Evolutionary conservation across 2,329 filamentous ascomycete genomes (phyloP), one percentile per base, ranked within the genome.

Genomic region (Calonectria pauciramosa): DNA sequence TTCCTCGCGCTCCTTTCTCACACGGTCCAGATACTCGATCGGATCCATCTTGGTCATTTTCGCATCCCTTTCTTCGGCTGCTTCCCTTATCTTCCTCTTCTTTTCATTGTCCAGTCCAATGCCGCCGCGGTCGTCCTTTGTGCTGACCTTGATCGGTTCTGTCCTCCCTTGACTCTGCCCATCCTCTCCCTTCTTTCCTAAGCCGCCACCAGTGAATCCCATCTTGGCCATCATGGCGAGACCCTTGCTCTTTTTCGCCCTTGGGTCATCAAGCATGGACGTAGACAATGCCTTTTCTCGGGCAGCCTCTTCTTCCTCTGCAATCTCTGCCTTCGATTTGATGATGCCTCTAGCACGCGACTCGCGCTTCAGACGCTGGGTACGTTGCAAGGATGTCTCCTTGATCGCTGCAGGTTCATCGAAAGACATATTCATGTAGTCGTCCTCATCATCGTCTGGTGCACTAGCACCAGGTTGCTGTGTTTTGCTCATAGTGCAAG

Each of bases 371-470:
- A 90, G 86, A 10, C 89, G 88, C 76, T 87, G 84, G 9, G 88
- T 86, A n/a, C 90, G 87, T 80, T 91, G 89, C 18, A 91, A 82
- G 1, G 89, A 91, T 1, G 88, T 89, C 80, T 91, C 89, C 77
- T 81, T 83, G 86, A 87, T 85, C 86, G 91, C 83, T 84, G 88
- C 81, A 86, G 90, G 82, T 34, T 98, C 94, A 23, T 91, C 89
- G 83, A 99, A 96, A 18, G 93, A 90, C 96, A 99, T 99, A 80
- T 93, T 95, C 94, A 99, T 97, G 89, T 99, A 99, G 85, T 99
- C 97, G 77, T 98, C 96, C 76, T 96, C 95, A 26, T 96, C 95
- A 9, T 95, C 94, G 3, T 89, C 79, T 11, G 77, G 70, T 51
- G 75, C 74, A 20, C 68, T 68, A 59, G 74, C 76, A 65, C 73